A percentile compares a stretch with the other conserved stretches of the same genome.
Evolutionary conservation across 169 alveolate genomes (phyloP).

Genomic region (Eimeria mitis): DNA sequence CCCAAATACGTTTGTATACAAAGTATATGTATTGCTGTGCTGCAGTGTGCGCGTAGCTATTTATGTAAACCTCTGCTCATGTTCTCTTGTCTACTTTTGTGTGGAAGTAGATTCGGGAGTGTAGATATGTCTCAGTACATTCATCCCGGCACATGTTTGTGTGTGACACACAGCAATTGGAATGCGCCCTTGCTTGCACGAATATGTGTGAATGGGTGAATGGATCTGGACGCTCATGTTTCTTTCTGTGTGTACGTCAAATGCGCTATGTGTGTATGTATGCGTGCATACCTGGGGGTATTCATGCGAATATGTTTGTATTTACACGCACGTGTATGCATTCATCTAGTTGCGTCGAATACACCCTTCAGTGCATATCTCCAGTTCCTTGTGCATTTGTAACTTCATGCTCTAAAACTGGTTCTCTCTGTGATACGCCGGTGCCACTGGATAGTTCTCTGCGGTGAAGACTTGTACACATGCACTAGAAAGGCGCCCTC

Average conservation of each 20-base stretch:
- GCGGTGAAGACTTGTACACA: neutral
- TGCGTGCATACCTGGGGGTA: neutral
- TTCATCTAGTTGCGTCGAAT: neutral
- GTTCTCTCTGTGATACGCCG: neutral
- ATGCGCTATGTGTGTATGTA: neutral
- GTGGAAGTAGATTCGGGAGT: neutral
- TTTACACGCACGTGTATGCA: neutral
- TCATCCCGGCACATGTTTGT: neutral
- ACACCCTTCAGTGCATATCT: neutral
- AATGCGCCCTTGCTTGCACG: neutral
- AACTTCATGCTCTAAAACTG: neutral
- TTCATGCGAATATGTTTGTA: neutral
- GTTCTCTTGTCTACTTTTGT: neutral
- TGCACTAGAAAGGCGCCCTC: neutral
- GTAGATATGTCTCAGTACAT: neutral
- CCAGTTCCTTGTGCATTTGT: neutral
- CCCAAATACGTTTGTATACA: neutral
- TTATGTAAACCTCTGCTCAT: neutral
- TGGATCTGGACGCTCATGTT: neutral
- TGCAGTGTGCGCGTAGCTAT: neutral
- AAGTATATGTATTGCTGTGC: neutral
- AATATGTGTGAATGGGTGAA: neutral
- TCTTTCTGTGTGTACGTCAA: neutral
- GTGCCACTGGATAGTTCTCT: neutral
- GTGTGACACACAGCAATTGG: too few relatives aligned